Evolutionary conservation across 1,139 yeast species (phyloP), one percentile per base, ranked within the genome.

Genomic region (Diutina sp.): DNA sequence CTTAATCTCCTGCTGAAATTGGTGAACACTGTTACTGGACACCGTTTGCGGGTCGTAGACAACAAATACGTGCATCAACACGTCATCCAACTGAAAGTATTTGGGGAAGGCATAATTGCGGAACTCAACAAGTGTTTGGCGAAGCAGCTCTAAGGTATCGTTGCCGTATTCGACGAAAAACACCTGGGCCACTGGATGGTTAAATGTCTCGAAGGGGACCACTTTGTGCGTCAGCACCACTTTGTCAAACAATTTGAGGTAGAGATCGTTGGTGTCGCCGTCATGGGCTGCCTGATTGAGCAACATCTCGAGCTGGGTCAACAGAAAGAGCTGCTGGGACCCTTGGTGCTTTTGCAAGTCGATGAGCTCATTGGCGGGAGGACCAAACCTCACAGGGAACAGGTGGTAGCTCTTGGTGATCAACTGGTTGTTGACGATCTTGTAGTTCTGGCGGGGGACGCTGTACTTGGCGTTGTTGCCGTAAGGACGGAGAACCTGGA

Each of bases 121-220:
- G 67, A 79, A 78, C 25, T 71, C 72, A 9, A 73, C 76, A n/a
- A 78, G 68, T 58, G 69, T 58, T 29, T 47, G 55, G 28, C 63
- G 61, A 18, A 84, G 67, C 6, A 72, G 67, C 14, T 79, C 84
- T 2, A 83, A 64, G 0, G 85, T 72, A 59, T 83, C 84, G 12
- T 64, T 60, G 12, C 71, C 72, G 55, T 59, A 69, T 58, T 86
- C 77, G 3, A 91, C 74, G 5, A 87, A 85, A 56, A 90, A 77
- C 18, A 91, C 69, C 56, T 91, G 89, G 1, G 90, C 79, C 1
- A 90, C 80, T 0, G 99, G 98, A 66, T 93, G 98, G 62, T 89
- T 86, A 66, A 91, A 86, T 2, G 93, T 85, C 67, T 93, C 98
- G 67, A 89, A 90, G 1, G 96, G 86, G 2, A 90, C 83, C 6